A percentile compares a stretch with the other conserved stretches of the same genome.
Evolutionary conservation across 805 yeast species (phyloP).

Genomic region (Kluyveromyces lactis): DNA sequence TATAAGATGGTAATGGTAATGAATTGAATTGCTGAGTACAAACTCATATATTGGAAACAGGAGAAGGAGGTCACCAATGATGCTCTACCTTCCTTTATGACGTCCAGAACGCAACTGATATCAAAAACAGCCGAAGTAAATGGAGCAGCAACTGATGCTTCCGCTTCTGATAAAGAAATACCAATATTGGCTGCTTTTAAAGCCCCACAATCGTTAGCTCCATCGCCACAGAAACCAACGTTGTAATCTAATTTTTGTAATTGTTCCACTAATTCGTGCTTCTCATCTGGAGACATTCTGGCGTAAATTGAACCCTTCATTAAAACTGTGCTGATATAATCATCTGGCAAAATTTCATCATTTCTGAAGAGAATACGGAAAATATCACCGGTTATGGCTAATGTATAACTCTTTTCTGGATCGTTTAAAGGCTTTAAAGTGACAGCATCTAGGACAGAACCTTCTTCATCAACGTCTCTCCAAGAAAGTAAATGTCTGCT

Average conservation of each 20-base stretch:
- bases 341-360: constrained; percentile 26
- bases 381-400: constrained; percentile 91
- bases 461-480: constrained; percentile 60
- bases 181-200: constrained; percentile 97
- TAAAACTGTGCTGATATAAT: constrained; percentile 48
- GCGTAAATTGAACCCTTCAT: constrained; percentile 77
- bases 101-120: constrained; percentile 85
- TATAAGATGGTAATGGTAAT: constrained; percentile 78
- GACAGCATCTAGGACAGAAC: constrained; percentile 48
- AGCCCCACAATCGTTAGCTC: constrained; percentile 99
- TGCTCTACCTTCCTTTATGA: constrained; percentile 90
- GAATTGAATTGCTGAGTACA: constrained; percentile 95
- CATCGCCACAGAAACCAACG: constrained; percentile 97
- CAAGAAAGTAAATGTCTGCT: constrained; percentile 37
- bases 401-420: constrained; percentile 39
- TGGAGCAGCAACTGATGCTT: constrained; percentile 98
- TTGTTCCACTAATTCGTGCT: constrained; percentile 88
- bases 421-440: constrained; percentile 45
- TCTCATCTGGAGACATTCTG: constrained; percentile 98
- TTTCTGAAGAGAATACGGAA: constrained; percentile 64
- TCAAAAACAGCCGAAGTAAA: constrained; percentile 88
- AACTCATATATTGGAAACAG: constrained; percentile 95
- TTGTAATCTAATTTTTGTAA: constrained; percentile 80
- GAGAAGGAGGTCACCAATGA: constrained; percentile 91
- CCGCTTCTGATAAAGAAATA: constrained; percentile 91